Evolutionary conservation across 805 yeast species (phyloP), one percentile per base, ranked within the genome.

Genomic region (Saturnispora quitensis): DNA sequence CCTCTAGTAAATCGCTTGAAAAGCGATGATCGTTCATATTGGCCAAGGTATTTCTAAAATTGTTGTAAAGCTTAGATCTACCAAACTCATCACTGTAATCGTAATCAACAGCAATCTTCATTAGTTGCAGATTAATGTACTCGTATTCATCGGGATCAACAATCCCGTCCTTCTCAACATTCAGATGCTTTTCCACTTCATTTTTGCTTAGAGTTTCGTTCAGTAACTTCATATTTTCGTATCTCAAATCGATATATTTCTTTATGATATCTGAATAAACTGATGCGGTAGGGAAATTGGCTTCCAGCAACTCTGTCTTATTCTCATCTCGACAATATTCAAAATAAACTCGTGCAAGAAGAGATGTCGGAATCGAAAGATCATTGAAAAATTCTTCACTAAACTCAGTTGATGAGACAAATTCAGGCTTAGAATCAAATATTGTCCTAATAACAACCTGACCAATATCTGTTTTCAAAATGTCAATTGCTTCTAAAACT

Each of bases 1-100:
- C 72, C 38, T 76, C 75, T 25, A 81, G 74, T 31, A 82, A 69
- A 6, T 68, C 62, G 52, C 80, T 88, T 1, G 79, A 66, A 25
- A 86, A 69, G 8, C 24, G 17, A 38, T 49, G 51, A 25, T 49
- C 31, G 15, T 75, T 71, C 49, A 80, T 84, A 42, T 77, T 73
- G 1, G 82, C 74, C 52, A 85, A 68, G n/a, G 82, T 71, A 22
- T 78, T 71, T 69, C 88, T 73, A 4, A 82, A 67, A 2, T 79
- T 73, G 31, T 72, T 75, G 40, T 86, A 68, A 79, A 89, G 80
- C 44, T 81, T 80, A 64, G 96, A 76, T 62, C 97, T 78, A 20
- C 97, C 97, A 45, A 86, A 77, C 65, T 90, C 96, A 69, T 93
- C 97, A 59, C 89, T 84, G 61, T 80, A 89, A 64, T 93, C 98